phyloP scores from a whole-genome alignment of 306 rosid species.

The Gastrolobium bilobum region DNA sequence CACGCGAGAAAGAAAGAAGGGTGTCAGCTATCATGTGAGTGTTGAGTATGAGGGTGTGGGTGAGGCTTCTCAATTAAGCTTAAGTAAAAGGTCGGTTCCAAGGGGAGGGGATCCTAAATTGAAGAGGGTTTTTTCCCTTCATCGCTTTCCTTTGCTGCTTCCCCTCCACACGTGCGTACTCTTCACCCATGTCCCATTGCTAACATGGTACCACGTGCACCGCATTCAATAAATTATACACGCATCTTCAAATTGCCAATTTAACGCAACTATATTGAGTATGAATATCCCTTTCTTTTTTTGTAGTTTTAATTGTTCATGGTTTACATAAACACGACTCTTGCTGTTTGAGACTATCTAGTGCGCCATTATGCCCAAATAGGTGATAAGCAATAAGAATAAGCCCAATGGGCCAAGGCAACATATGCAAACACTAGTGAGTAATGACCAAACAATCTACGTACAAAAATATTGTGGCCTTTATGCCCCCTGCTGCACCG shows the following conservation, averaged over 20 bases:
- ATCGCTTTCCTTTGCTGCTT: constrained; percentile 49
- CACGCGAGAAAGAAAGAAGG: constrained; percentile 80
- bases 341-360: neutral
- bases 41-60: constrained; percentile 3
- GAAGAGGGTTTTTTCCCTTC: neutral
- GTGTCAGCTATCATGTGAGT: constrained; percentile 85
- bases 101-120: neutral
- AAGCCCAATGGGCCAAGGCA: neutral
- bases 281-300: neutral
- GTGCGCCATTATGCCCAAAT: neutral
- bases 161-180: constrained; percentile 70
- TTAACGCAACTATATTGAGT: neutral
- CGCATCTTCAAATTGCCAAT: constrained; percentile 15
- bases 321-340: neutral
- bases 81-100: constrained; percentile 33
- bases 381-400: neutral
- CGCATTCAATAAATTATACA: constrained; percentile 5
- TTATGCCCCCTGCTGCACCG: neutral
- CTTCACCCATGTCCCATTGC: constrained; percentile 52
- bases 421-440: neutral
- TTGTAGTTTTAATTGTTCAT: neutral
- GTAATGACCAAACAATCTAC: neutral
- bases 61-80: constrained; percentile 56
- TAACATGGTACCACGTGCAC: constrained; percentile 71
- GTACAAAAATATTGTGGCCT: neutral